Conservation (phyloP, 2,329 filamentous ascomycete genomes). For the Periconia sp. region DNA sequence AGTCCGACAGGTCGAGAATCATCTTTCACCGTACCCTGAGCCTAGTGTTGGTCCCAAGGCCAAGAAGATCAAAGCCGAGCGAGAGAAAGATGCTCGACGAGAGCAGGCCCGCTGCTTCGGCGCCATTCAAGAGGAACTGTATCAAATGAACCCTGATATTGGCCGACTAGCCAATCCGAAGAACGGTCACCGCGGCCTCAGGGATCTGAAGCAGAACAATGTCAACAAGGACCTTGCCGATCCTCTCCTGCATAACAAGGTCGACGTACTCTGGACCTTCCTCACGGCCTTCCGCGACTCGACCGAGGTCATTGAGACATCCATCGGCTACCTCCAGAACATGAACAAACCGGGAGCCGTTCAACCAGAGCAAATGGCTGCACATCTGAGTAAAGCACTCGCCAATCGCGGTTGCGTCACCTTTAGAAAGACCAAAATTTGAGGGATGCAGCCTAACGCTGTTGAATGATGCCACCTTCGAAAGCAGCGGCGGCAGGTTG, state of each 20-base stretch:
- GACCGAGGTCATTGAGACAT: conserved; percentile 18
- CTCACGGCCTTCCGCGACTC: too few species aligned
- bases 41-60: not conserved
- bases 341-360: too few species aligned
- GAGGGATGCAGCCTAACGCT: too few species aligned
- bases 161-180: not conserved
- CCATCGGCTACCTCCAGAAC: too few species aligned
- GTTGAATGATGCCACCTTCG: too few species aligned
- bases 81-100: not conserved
- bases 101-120: not conserved
- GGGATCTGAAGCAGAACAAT: not conserved
- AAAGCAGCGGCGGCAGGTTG: too few species aligned
- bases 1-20: not conserved
- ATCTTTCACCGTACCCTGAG: not conserved
- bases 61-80: not conserved
- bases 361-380: too few species aligned
- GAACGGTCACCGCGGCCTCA: not conserved
- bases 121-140: not conserved
- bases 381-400: too few species aligned
- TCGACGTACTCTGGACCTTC: conserved; percentile 13
- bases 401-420: too few species aligned
- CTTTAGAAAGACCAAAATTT: too few species aligned
- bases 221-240: conserved; percentile 7
- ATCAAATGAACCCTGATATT: not conserved
- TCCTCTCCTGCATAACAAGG: conserved; percentile 21